phyloP scores from a whole-genome alignment of 306 rosid species.

The barrel medic (Medicago truncatula) region MtrunA17r5.0-ANR NC_053045.1:7588001-7588500 shows the following conservation, averaged over 20 bases:
- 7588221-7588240: not conserved
- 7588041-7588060: not conserved
- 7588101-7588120: not conserved
- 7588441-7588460: not conserved
- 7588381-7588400: no score
- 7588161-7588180: not conserved
- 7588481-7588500: no score
- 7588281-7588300: no score
- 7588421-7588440: not conserved
- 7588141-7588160: not conserved
- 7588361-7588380: not conserved
- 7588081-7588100: not conserved
- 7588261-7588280: no score
- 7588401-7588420: not conserved
- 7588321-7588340: no score
- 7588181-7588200: not conserved
- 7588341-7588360: no score
- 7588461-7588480: not conserved
- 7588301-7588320: no score
- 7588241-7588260: no score
- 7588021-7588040: not conserved
- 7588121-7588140: not conserved
- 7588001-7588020: not conserved
- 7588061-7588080: constrained; percentile 5
- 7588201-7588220: not conserved